Base-by-base conservation (phyloP, 345 rosid genomes). In the Populus euphratica region DNA sequence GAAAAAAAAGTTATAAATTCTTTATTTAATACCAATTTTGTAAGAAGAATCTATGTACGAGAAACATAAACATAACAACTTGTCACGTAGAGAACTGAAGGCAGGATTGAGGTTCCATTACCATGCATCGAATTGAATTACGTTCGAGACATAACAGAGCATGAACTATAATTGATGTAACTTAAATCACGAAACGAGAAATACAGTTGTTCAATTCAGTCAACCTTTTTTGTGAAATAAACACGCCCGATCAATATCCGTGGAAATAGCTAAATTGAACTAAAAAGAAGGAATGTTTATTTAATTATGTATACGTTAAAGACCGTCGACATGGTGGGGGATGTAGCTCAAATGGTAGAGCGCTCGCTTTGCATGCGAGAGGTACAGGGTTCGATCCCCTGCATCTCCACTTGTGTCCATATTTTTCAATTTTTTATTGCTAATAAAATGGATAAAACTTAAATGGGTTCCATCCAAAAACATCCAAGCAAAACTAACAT, bases 291-390 rank as follows among this genome's bases (percentile, higher is more conserved):
- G 21, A 0, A 9, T 1, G 0, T 39, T 7, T 0, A 25, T 1
- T 0, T 39, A 39, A 2, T 8, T 8, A 39, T 12, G n/a, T n/a
- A n/a, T n/a, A n/a, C n/a, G n/a, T n/a, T n/a, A n/a, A n/a, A n/a
- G n/a, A n/a, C n/a, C n/a, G n/a, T n/a, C n/a, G n/a, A n/a, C n/a
- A n/a, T n/a, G n/a, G n/a, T n/a, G n/a, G 82, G 83, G 83, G 79
- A 80, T 76, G 83, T 80, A 80, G 83, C 79, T 80, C 79, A 80
- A 52, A 80, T 75, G 79, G 83, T 90, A 86, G 88, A 88, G 92
- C 91, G 90, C 90, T 88, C 86, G 89, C 94, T 88, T 91, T 90
- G 94, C 94, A 90, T 89, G 91, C 87, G 93, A 87, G 96, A 93
- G 94, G 93, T 85, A 91, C 89, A 79, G 87, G 87, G 93, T 90